These are phyloP conservation scores for Malassezia sympodialis DNA, from an alignment of 1,284 basidiomycete species.

Conservation along the genomic window DNA sequence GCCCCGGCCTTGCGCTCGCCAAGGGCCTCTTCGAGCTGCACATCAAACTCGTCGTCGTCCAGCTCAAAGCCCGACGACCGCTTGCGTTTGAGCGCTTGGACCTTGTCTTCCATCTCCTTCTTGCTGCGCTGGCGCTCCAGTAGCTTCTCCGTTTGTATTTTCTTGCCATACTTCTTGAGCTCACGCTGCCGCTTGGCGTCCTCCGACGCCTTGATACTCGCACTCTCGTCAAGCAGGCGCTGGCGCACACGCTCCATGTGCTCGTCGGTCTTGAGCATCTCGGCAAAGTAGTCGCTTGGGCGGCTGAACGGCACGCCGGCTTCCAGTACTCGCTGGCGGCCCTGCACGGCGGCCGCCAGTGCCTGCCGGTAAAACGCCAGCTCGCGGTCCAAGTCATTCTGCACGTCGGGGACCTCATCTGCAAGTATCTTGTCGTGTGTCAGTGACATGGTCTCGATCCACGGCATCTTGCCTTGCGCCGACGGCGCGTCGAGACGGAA, in stretches of 20 bases:
- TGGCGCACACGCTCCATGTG: conserved; percentile 97
- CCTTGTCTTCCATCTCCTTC: conserved; percentile 63
- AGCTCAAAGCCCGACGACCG: conserved; percentile 54
- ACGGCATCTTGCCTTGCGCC: conserved; percentile 26
- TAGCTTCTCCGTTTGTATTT: conserved; percentile 78
- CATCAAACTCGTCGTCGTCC: conserved; percentile 63
- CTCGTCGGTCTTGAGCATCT: conserved; percentile 95
- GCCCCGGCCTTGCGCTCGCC: conserved; percentile 24
- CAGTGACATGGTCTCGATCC: conserved; percentile 44
- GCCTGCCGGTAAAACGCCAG: conserved; percentile 97
- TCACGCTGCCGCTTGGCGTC: conserved; percentile 83
- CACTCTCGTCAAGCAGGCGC: conserved; percentile 75
- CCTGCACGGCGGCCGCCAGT: conserved; percentile 66
- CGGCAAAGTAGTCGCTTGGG: conserved; percentile 91
- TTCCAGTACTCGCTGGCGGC: conserved; percentile 65
- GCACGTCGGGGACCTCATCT: conserved; percentile 56
- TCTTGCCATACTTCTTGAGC: conserved; percentile 95
- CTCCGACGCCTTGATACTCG: conserved; percentile 80
- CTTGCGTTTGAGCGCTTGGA: conserved; percentile 56
- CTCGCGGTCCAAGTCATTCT: conserved; percentile 85
- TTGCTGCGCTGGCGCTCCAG: conserved; percentile 64
- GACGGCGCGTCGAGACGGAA: conserved; percentile 30
- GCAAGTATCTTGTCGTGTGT: conserved; percentile 26
- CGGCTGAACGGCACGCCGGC: conserved; percentile 72
- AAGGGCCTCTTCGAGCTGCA: conserved; percentile 56